Conservation (phyloP, 371 early-diverging fungal genomes). For the Phascolomyces articulosus region DNA sequence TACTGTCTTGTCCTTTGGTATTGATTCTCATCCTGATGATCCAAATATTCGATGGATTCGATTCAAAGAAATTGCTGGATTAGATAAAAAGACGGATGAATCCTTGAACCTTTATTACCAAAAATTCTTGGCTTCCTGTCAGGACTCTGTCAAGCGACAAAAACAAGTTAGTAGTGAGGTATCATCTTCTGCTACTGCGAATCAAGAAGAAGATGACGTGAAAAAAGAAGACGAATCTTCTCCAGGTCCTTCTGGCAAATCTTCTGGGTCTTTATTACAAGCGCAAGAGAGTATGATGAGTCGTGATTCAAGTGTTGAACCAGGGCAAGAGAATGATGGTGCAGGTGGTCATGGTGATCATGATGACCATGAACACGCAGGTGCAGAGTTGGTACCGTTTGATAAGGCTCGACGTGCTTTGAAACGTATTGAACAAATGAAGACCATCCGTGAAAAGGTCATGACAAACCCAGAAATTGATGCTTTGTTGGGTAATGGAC, state of each 20-base stretch:
- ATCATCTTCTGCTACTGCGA: not conserved
- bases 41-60: constrained; percentile 61
- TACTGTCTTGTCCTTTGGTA: constrained; percentile 73
- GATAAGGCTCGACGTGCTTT: constrained; percentile 76
- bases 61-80: constrained; percentile 72
- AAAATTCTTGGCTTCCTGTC: constrained; percentile 59
- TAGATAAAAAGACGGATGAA: constrained; percentile 74
- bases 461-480: constrained; percentile 60
- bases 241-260: not conserved
- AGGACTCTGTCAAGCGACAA: constrained; percentile 60
- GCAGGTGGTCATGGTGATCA: constrained; percentile 21
- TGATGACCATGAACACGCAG: constrained; percentile 45
- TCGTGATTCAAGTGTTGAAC: constrained; percentile 52
- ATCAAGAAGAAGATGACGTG: constrained; percentile 6
- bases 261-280: no score
- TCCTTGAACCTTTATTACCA: constrained; percentile 65
- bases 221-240: not conserved
- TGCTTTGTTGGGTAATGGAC: constrained; percentile 32
- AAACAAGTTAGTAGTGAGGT: constrained; percentile 9
- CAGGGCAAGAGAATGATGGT: constrained; percentile 13
- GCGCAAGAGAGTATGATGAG: constrained; percentile 19
- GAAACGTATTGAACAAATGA: constrained; percentile 76
- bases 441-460: constrained; percentile 67
- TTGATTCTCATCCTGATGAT: constrained; percentile 46
- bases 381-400: constrained; percentile 57